Conservation (phyloP, 106 monocot species). For the Dendrobium catenatum region DNA sequence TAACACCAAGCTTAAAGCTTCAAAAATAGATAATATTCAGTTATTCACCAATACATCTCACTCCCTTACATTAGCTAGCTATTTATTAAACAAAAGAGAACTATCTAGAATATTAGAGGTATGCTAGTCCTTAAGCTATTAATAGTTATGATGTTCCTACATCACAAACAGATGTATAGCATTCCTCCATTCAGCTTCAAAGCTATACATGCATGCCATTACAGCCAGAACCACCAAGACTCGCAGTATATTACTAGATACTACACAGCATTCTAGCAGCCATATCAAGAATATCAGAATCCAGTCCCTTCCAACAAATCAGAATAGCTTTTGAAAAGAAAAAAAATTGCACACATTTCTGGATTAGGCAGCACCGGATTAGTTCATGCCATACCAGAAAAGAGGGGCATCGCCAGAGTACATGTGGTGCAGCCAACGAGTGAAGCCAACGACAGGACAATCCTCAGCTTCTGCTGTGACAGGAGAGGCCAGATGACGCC, state of each 20-base stretch:
- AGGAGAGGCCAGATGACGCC: constrained; percentile 53
- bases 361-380: background rate
- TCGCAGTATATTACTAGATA: too few species aligned
- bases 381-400: constrained; percentile 49
- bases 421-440: constrained; percentile 69
- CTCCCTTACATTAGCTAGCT: too few species aligned
- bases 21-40: too few species aligned
- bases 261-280: background rate
- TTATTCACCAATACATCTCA: too few species aligned
- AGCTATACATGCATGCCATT: background rate
- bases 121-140: too few species aligned
- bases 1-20: too few species aligned
- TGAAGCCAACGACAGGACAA: constrained; percentile 47
- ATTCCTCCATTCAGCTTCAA: too few species aligned
- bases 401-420: constrained; percentile 89
- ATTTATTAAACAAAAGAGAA: too few species aligned
- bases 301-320: background rate
- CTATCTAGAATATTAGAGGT: too few species aligned
- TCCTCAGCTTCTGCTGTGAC: constrained; percentile 57
- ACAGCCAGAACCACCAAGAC: background rate
- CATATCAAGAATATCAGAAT: background rate
- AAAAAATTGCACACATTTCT: background rate
- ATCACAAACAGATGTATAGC: too few species aligned
- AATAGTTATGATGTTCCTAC: too few species aligned
- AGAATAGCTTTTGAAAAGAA: background rate